phyloP scores from a whole-genome alignment of 140 eudicot species.

The Anethum foeniculum region DNA sequence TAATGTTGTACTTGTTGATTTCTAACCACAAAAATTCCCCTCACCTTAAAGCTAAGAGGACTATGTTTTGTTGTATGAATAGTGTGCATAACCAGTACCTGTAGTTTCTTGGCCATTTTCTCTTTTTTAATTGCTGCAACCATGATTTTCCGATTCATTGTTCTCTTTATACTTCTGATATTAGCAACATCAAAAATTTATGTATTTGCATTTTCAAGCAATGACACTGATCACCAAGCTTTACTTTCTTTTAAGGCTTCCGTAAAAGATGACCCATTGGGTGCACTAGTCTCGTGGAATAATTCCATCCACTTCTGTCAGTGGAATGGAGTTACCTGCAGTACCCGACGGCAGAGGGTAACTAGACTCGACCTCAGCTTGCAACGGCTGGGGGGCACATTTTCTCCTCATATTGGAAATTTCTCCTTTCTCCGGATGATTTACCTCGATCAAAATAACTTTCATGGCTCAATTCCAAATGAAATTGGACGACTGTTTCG shows the following conservation, averaged over 20 bases:
- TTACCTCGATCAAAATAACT: not conserved
- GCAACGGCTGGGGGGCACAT: not conserved
- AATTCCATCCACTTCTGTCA: constrained; percentile 5
- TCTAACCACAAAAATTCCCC: too few species aligned
- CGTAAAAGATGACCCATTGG: not conserved
- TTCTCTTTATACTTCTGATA: not conserved
- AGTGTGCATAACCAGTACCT: not conserved
- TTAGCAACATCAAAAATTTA: not conserved
- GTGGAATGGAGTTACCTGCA: constrained; percentile 10
- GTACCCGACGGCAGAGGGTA: not conserved
- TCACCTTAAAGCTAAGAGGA: constrained; percentile 10
- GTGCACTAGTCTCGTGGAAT: not conserved
- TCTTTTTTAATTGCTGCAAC: not conserved
- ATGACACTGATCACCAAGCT: not conserved
- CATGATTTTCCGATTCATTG: not conserved
- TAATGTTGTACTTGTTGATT: too few species aligned
- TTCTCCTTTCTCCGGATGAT: not conserved
- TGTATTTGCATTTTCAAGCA: not conserved
- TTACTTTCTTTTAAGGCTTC: not conserved
- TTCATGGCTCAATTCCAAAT: not conserved
- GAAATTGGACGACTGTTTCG: not conserved
- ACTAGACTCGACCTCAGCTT: not conserved
- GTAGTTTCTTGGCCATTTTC: too few species aligned
- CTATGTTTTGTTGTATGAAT: too few species aligned
- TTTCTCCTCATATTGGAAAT: constrained; percentile 2